Evolutionary conservation across 1,284 basidiomycete genomes (phyloP).

Genomic region (Meripilus lineatus): DNA sequence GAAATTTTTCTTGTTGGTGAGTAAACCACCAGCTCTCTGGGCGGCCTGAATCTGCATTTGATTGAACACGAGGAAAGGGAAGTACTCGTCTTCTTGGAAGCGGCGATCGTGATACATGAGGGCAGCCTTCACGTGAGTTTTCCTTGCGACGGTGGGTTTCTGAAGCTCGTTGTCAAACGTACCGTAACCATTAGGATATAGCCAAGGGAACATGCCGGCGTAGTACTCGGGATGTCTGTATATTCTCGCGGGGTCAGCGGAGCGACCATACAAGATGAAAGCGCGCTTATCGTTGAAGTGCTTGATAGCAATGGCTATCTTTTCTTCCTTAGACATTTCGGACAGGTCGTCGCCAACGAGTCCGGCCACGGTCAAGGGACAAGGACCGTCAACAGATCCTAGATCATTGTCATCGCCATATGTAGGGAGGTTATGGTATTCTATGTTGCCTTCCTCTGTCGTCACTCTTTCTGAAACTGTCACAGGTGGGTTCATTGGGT

Average conservation of each 20-base stretch:
- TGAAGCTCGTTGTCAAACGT: conserved; percentile 15
- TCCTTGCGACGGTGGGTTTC: conserved; percentile 6
- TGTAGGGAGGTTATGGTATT: conserved; percentile 19
- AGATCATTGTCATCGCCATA: conserved; percentile 26
- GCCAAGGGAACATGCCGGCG: conserved; percentile 26
- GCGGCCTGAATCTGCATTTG: conserved; percentile 32
- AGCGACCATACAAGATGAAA: conserved; percentile 17
- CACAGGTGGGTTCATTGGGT: conserved; percentile 27
- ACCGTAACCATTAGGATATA: conserved; percentile 24
- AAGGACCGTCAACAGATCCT: conserved; percentile 26
- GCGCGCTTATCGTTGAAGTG: conserved; percentile 15
- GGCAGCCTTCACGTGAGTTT: conserved; percentile 19
- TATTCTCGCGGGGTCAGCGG: conserved; percentile 12
- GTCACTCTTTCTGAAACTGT: conserved; percentile 20
- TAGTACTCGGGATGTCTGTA: conserved; percentile 23
- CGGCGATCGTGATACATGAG: conserved; percentile 35
- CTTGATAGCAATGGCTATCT: conserved; percentile 14
- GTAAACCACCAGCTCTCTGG: conserved; percentile 24
- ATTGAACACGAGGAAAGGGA: conserved; percentile 34
- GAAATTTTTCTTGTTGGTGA: conserved; percentile 24
- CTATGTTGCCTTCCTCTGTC: conserved; percentile 16
- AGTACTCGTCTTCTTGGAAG: conserved; percentile 32
- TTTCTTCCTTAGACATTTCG: background rate
- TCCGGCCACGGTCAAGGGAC: conserved; percentile 33
- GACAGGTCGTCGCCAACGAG: conserved; percentile 24